Evolutionary conservation across 495 filamentous ascomycete genomes (phyloP).

Genomic region (Peziza echinospora): DNA sequence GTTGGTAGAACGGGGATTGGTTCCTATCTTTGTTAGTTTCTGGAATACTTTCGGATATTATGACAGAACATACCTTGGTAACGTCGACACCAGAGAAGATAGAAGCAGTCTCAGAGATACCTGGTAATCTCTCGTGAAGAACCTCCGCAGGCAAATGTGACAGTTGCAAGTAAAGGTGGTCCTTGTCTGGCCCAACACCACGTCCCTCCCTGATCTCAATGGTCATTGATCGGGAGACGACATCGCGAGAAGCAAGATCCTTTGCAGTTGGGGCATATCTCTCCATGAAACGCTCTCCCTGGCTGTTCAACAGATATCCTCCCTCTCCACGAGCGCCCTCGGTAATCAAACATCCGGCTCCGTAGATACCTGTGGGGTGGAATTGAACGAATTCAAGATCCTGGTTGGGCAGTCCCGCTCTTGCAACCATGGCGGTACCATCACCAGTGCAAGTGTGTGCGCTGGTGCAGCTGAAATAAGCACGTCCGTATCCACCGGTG

Average conservation of each 20-base stretch:
- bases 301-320: slow-evolving; percentile 85
- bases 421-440: slow-evolving; percentile 95
- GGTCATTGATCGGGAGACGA: slow-evolving; percentile 92
- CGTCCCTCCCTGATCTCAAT: slow-evolving; percentile 91
- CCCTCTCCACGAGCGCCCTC: slow-evolving; percentile 97
- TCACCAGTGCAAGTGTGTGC: slow-evolving; percentile 97
- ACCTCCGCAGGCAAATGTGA: slow-evolving; percentile 79
- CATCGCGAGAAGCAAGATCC: slow-evolving; percentile 83
- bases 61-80: slow-evolving; percentile 80
- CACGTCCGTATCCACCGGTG: slow-evolving; percentile 87
- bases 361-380: slow-evolving; percentile 98
- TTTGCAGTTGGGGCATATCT: slow-evolving; percentile 93
- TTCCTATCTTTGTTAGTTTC: too few species aligned
- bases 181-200: slow-evolving; percentile 87
- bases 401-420: slow-evolving; percentile 93
- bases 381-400: slow-evolving; percentile 99
- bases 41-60: too few species aligned
- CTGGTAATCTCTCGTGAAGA: slow-evolving; percentile 85
- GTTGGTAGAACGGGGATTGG: slow-evolving; percentile 88
- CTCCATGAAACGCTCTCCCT: slow-evolving; percentile 99
- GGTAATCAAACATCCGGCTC: slow-evolving; percentile 93
- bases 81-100: slow-evolving; percentile 96
- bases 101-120: slow-evolving; percentile 92
- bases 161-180: slow-evolving; percentile 92
- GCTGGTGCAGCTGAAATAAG: slow-evolving; percentile 94